Conservation (phyloP, 1,139 yeast species). For the Suhomyces chickasaworum region DNA sequence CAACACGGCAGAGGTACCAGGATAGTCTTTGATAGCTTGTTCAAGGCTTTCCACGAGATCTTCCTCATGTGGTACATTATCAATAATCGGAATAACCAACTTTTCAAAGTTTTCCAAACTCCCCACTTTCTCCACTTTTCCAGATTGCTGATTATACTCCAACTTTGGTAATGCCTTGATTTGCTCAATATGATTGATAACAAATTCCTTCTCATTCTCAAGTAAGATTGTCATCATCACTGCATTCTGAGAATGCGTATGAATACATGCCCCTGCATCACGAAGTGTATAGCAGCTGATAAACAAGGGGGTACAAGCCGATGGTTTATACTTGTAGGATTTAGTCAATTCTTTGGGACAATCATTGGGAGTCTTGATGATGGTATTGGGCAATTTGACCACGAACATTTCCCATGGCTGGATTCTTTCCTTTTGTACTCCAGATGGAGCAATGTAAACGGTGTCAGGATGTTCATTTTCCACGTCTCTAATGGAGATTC, state of each 20-base stretch:
- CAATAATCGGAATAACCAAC: constrained; percentile 83
- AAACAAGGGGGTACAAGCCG: constrained; percentile 92
- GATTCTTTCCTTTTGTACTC: constrained; percentile 91
- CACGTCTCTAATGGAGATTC: constrained; percentile 74
- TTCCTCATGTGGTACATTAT: constrained; percentile 86
- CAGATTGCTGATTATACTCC: constrained; percentile 31
- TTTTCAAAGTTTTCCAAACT: constrained; percentile 73
- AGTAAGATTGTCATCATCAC: constrained; percentile 77
- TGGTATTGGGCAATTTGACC: constrained; percentile 56
- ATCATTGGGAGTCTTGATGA: constrained; percentile 61
- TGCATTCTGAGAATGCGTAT: constrained; percentile 89
- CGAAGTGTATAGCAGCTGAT: constrained; percentile 71
- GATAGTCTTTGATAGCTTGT: constrained; percentile 65
- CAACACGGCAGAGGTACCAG: constrained; percentile 79
- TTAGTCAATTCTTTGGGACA: constrained; percentile 43
- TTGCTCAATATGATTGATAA: constrained; percentile 82
- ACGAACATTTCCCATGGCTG: constrained; percentile 82
- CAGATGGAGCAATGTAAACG: constrained; percentile 88
- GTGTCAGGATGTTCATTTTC: constrained; percentile 46
- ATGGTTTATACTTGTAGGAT: constrained; percentile 65
- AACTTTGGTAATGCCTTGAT: constrained; percentile 82
- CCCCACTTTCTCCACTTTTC: constrained; percentile 61
- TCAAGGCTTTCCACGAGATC: constrained; percentile 72
- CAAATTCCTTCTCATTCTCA: constrained; percentile 61
- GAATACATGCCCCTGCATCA: constrained; percentile 90